Base-by-base conservation (phyloP, 2,329 filamentous ascomycete species). In the Xylariaceae sp. region DNA sequence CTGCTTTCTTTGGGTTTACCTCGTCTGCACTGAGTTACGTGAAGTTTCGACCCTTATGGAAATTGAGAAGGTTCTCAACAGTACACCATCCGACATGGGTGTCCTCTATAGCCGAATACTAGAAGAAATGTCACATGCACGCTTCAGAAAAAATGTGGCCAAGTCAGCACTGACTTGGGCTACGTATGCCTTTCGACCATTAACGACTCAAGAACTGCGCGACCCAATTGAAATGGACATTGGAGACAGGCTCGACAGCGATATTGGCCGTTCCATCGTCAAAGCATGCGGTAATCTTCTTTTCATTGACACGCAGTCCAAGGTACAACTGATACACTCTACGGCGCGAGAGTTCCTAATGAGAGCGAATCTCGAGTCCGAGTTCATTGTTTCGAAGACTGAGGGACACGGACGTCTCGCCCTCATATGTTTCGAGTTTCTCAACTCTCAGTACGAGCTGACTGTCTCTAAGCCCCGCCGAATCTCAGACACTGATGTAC, bases 1-100 rank as follows among this genome's bases (percentile, higher is more conserved):
- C 1, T 63, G 55, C 25, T 66, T 66, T 37, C 44, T 64, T 2
- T 65, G 63, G 63, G 61, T 58, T 0, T 48, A 50, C 6, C 35
- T 66, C 1, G 50, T 65, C 2, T 49, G 57, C 4, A 44, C 40
- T 6, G 59, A 64, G 19, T 44, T 65, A 3, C 54, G 54, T 6
- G 42, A 56, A n/a, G 61, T 53, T 3, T 55, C 58, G 2, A 64
- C 54, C 2, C 48, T 49, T 1, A 49, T 27, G 5, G 59, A 61
- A 3, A 55, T 60, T 2, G 38, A 43, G 1, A 47, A 54, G 27
- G 58, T 65, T 0, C 44, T 65, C 8, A 47, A 52, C 5, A 56
- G 46, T 22, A 52, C 54, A 12, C 61, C 54, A 12, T 54, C 51
- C 2, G 52, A 60, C 36, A 65, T 66, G 61, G 51, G 61, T 33